Evolutionary conservation across 176 grass and related monocot genomes (phyloP).

Genomic region (Sorghum bicolor): Sorghum_bicolor_NCBIv3 NC_012870.2:54339001-54339500

Average conservation of each 20-base stretch:
- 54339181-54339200: background rate
- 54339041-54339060: background rate
- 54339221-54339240: background rate
- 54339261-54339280: background rate
- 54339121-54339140: background rate
- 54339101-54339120: background rate
- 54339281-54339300: background rate
- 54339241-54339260: background rate
- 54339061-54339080: background rate
- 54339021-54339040: background rate
- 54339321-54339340: background rate
- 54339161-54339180: background rate
- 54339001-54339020: background rate
- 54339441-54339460: background rate
- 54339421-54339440: background rate
- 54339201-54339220: background rate
- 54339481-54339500: constrained; percentile 28
- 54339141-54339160: background rate
- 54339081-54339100: background rate
- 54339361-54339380: background rate
- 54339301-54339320: background rate
- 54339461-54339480: background rate
- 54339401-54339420: background rate
- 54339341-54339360: background rate
- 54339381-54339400: constrained; percentile 4